Evolutionary conservation across 164 flowering plant species (phyloP), one percentile per base, ranked within the genome.

Genomic region (Piper longum): DNA sequence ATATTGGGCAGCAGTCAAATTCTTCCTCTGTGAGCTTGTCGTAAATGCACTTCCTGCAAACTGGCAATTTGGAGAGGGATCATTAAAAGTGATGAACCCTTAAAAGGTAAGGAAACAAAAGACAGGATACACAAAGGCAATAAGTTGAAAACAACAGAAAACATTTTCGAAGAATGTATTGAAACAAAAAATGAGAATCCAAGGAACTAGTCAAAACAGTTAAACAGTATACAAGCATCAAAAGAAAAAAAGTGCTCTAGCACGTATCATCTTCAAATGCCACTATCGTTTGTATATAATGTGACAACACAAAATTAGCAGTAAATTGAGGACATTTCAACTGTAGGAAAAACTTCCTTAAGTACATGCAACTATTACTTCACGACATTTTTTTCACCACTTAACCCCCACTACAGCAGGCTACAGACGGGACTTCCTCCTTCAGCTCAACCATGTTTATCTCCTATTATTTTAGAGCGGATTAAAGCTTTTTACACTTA

Each of bases 11-110:
- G 72, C 78, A 78, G 62, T 93, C 95, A n/a, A 69, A 64, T 66
- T 82, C 98, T 65, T 86, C 97, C 68, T 86, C 92, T 51, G 85
- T 81, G 6, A 93, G 80, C 72, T 85, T 90, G 69, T 85, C 75
- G 68, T 76, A 82, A 54, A 93, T 93, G 79, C 98, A 93, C 69
- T 82, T 90, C 83, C 95, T 86, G 85, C 98, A 93, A 76, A 90
- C 98, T 93, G 76, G 52, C 63, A 12, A 54, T 43, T 39, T 66
- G 40, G 62, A 73, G 45, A 63, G 52, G 51, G 51, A 36, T 57
- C 9, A 48, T 2, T 2, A 8, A 9, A 48, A 48, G 9, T 48
- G 7, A 3, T 48, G 52, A 0, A 44, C 8, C 14, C 14, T 14
- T 9, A 66, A 41, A 41, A 41, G 19, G 51, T 36, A 60, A 60